phyloP scores from a whole-genome alignment of 495 filamentous ascomycete species.

The Xylaria acuta region DNA sequence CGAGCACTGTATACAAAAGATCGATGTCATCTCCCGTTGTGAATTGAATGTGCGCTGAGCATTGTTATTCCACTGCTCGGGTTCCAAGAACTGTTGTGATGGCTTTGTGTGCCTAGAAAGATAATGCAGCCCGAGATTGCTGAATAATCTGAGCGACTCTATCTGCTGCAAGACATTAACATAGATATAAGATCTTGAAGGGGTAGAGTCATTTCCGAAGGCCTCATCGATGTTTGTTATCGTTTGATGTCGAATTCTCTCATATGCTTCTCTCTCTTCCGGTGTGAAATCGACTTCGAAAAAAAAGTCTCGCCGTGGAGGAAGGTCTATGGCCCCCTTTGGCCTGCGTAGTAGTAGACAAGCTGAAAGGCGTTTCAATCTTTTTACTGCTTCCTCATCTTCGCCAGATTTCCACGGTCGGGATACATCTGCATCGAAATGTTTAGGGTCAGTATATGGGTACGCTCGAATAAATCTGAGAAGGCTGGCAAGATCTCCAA shows the following conservation, averaged over 20 bases:
- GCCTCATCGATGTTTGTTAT: background rate
- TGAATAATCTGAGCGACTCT: background rate
- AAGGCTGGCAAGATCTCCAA: background rate
- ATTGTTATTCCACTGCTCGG: too few relatives aligned
- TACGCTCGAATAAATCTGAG: too few relatives aligned
- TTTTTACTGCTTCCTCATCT: background rate
- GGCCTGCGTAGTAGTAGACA: background rate
- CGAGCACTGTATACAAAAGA: background rate
- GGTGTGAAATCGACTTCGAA: background rate
- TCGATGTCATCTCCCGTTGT: background rate
- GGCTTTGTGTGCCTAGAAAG: conserved; percentile 29
- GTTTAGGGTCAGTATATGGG: too few relatives aligned
- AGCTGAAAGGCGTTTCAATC: background rate
- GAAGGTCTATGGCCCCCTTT: background rate
- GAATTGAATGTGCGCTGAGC: background rate
- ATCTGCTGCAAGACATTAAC: background rate
- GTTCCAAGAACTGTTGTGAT: too few relatives aligned
- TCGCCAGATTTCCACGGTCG: conserved; percentile 3
- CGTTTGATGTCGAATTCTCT: background rate
- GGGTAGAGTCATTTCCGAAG: too few relatives aligned
- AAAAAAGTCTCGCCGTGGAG: background rate
- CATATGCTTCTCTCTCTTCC: background rate
- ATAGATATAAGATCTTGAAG: background rate
- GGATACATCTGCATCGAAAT: too few relatives aligned
- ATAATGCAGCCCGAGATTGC: background rate